phyloP scores from a whole-genome alignment of 805 yeast genomes.

The Schwanniomyces yamadae region DNA sequence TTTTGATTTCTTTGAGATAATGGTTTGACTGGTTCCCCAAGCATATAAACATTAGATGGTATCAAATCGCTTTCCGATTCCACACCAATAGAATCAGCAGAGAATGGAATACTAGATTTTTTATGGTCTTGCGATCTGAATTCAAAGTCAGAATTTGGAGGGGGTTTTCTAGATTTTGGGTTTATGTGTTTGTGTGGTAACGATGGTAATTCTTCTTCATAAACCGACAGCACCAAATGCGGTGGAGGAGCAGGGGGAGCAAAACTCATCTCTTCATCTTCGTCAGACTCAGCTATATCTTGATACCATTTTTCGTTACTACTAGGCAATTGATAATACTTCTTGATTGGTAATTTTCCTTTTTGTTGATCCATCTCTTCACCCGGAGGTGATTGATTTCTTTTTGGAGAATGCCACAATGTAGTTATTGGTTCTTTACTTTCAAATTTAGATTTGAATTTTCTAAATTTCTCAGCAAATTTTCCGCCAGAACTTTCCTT shows the following conservation, averaged over 20 bases:
- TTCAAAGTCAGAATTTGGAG: constrained; percentile 10
- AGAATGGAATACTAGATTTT: constrained; percentile 35
- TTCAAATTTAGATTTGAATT: constrained; percentile 31
- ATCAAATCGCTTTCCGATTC: constrained; percentile 22
- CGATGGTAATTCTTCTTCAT: constrained; percentile 2
- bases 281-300: constrained; percentile 4
- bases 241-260: constrained; percentile 28
- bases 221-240: constrained; percentile 9
- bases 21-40: constrained; percentile 35
- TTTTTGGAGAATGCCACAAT: constrained; percentile 17
- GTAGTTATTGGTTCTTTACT: constrained; percentile 33
- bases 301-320: constrained; percentile 3
- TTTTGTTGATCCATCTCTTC: neutral
- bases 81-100: constrained; percentile 42
- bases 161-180: constrained; percentile 25
- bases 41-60: constrained; percentile 36
- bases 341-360: neutral
- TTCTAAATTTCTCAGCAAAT: constrained; percentile 27
- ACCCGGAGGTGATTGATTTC: no score
- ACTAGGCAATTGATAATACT: neutral
- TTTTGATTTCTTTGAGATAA: constrained; percentile 20
- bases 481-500: constrained; percentile 9
- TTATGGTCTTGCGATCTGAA: neutral
- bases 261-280: constrained; percentile 11
- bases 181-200: constrained; percentile 4